A percentile compares a stretch with the other conserved stretches of the same genome.
These are phyloP conservation scores for Colletotrichum abscissum DNA, from an alignment of 2,329 filamentous ascomycete genomes.

Conservation along the genomic window DNA sequence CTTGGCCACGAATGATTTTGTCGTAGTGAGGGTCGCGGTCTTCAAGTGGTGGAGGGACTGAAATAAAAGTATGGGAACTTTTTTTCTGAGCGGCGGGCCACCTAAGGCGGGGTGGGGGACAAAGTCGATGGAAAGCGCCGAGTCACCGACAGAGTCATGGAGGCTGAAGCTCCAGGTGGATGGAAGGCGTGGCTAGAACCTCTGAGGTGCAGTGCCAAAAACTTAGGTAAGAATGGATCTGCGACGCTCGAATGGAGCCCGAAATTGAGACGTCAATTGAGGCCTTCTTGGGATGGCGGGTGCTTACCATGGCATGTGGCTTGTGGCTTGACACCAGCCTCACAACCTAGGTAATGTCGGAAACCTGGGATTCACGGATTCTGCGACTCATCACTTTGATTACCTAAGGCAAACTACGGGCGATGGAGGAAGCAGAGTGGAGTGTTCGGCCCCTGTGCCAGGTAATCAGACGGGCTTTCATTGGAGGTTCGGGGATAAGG, in stretches of 20 bases:
- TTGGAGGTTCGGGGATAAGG: conserved; percentile 23
- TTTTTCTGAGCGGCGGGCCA: conserved; percentile 33
- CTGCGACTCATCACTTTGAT: conserved; percentile 4
- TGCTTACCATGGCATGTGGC: conserved; percentile 9
- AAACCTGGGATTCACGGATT: neutral
- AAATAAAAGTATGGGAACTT: conserved; percentile 28
- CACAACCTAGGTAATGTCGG: neutral
- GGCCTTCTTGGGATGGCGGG: neutral
- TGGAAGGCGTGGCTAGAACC: conserved; percentile 24
- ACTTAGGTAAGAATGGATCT: conserved; percentile 19
- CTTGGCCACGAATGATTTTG: conserved; percentile 7
- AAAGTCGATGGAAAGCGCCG: conserved; percentile 28
- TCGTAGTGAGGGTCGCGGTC: conserved; percentile 17
- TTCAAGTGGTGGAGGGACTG: conserved; percentile 2
- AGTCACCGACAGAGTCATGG: conserved; percentile 33
- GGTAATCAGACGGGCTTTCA: conserved; percentile 32
- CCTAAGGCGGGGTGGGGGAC: conserved; percentile 34
- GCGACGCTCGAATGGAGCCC: neutral
- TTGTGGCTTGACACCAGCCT: conserved; percentile 17
- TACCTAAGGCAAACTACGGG: conserved; percentile 11
- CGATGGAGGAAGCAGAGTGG: conserved; percentile 4
- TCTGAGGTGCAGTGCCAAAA: neutral
- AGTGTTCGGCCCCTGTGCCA: neutral
- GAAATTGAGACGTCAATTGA: conserved; percentile 5
- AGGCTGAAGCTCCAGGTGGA: conserved; percentile 15